Evolutionary conservation across 1,284 basidiomycete species (phyloP).

Genomic region (Marasmius fiardii): DNA sequence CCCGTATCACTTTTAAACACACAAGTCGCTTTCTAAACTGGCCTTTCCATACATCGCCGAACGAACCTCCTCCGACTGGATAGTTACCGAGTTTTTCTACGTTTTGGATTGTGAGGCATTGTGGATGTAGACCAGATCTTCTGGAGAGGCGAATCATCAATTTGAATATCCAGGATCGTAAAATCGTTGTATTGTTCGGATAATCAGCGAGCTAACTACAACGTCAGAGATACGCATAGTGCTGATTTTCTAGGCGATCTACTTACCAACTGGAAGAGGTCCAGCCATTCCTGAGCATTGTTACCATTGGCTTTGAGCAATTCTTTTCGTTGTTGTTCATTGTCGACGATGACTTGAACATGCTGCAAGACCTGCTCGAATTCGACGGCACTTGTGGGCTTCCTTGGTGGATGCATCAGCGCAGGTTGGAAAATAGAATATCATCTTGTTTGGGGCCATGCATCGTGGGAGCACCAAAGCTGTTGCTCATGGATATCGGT

Average conservation of each 20-base stretch:
- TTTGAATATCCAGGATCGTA: not conserved
- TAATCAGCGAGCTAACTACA: not conserved
- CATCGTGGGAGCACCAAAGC: too few relatives aligned
- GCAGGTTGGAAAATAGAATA: too few relatives aligned
- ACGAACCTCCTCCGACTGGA: not conserved
- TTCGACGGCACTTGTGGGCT: too few relatives aligned
- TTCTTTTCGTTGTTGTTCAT: not conserved
- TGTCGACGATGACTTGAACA: not conserved
- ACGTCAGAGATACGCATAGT: not conserved
- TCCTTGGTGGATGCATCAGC: too few relatives aligned
- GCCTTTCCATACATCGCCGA: not conserved
- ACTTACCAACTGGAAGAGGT: not conserved
- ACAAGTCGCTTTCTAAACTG: not conserved
- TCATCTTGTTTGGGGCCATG: too few relatives aligned
- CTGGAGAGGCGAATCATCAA: not conserved
- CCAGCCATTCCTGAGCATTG: not conserved
- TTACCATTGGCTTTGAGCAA: not conserved
- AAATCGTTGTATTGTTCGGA: not conserved
- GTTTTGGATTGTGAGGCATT: not conserved
- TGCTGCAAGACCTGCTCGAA: too few relatives aligned
- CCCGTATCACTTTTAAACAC: not conserved
- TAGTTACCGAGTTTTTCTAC: not conserved
- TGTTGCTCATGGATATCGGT: too few relatives aligned
- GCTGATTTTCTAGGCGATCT: not conserved
- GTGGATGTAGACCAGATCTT: not conserved